phyloP scores from a whole-genome alignment of 139 green algal species.

The Micractinium conductrix region DNA sequence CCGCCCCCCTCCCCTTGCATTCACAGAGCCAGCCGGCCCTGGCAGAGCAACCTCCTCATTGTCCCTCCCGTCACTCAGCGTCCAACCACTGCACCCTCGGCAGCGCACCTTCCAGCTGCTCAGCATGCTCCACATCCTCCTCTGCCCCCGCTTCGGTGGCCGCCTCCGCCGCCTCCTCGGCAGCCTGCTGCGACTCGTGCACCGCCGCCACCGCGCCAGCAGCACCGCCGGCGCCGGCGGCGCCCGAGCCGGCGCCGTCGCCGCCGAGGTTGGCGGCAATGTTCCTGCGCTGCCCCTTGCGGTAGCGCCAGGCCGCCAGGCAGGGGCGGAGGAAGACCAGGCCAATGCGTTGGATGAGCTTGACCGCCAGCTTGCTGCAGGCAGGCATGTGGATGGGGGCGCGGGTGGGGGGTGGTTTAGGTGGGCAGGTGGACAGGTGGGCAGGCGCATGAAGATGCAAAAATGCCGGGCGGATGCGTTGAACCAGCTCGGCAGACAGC shows the following conservation, averaged over 20 bases:
- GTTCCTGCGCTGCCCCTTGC: slow-evolving; percentile 4
- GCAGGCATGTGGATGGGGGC: background rate
- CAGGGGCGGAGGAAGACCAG: slow-evolving; percentile 81
- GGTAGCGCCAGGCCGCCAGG: slow-evolving; percentile 83
- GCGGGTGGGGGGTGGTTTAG: too few species aligned
- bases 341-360: slow-evolving; percentile 84
- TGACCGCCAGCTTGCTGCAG: slow-evolving; percentile 82
- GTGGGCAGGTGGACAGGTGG: background rate
- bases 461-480: too few species aligned
- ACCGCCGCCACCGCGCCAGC: background rate
- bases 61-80: too few species aligned
- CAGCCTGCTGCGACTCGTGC: background rate
- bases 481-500: too few species aligned
- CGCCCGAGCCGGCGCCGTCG: background rate
- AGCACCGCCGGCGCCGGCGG: background rate
- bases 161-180: slow-evolving; percentile 29
- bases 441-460: too few species aligned
- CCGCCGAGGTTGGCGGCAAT: slow-evolving; percentile 3
- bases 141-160: slow-evolving; percentile 70
- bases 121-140: slow-evolving; percentile 63
- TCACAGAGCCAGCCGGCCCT: too few species aligned
- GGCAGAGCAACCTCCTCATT: too few species aligned
- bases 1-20: too few species aligned
- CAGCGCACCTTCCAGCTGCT: slow-evolving; percentile 35
- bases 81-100: too few species aligned